Evolutionary conservation across 257 asterid species (phyloP), one percentile per base, ranked within the genome.

Genomic region (Capsicum pubescens): DNA sequence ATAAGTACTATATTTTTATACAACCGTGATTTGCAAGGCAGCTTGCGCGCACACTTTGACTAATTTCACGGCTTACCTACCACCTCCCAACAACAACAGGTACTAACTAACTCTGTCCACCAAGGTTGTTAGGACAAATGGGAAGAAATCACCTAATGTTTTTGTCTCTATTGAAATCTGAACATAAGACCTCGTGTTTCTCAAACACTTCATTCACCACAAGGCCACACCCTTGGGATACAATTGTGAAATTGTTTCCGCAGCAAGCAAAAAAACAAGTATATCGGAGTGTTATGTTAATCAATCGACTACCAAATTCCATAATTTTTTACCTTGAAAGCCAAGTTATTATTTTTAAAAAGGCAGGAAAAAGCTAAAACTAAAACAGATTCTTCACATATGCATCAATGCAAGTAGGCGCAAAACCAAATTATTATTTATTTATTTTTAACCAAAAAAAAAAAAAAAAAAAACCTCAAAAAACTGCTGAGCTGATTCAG

Each of bases 401-500:
- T 35, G 6, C 11, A 14, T 67, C 42, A 36, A 36, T 67, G 50
- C 48, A 35, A 32, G 19, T 8, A 7, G 0, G 61, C 26, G 15
- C 19, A 80, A 17, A 36, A 35, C 9, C 57, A 26, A 26, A 26
- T 26, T 26, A 26, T 26, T 26, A 26, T 26, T 26, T 26, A 1
- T 26, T 26, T 26, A 0, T 26, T 26, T 26, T 26, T 26, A 26
- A 26, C 32, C 26, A 8, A 46, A 46, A 6, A 46, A 46, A 1
- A n/a, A 32, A n/a, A 72, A 70, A 64, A 66, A 35, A 14, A 48
- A 70, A 9, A 16, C 21, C 77, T 55, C 90, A 91, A 86, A 91
- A n/a, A 91, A 87, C 86, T 89, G 94, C 88, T 89, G 88, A 63
- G 94, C 67, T 35, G 93, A 90, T 52, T 90, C 91, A 7, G 87